phyloP scores from a whole-genome alignment of 2,329 filamentous ascomycete genomes.

The Fusarium illudens region DNA sequence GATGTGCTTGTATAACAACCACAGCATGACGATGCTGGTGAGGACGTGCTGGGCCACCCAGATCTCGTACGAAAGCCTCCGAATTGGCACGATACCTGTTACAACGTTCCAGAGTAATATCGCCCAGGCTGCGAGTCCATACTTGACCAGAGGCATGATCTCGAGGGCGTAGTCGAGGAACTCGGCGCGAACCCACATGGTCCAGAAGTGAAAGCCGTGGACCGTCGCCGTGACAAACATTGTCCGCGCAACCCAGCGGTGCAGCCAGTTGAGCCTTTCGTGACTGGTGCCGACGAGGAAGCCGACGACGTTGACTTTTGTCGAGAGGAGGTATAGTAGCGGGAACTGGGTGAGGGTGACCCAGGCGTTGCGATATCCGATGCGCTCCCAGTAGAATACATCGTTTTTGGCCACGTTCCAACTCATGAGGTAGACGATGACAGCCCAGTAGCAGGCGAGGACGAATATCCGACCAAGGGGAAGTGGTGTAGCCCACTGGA shows the following conservation, averaged over 20 bases:
- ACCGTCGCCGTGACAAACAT: slow-evolving; percentile 74
- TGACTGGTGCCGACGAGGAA: slow-evolving; percentile 70
- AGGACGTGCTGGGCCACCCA: slow-evolving; percentile 75
- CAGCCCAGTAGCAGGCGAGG: slow-evolving; percentile 65
- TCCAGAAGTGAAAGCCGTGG: slow-evolving; percentile 75
- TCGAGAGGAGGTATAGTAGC: slow-evolving; percentile 68
- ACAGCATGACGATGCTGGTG: slow-evolving; percentile 68
- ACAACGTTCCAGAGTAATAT: slow-evolving; percentile 72
- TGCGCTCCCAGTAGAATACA: slow-evolving; percentile 68
- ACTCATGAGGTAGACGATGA: slow-evolving; percentile 66
- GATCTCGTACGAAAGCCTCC: slow-evolving; percentile 73
- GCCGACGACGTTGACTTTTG: slow-evolving; percentile 68
- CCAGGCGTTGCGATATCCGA: slow-evolving; percentile 75
- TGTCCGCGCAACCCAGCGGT: slow-evolving; percentile 75
- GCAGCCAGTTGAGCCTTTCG: slow-evolving; percentile 76
- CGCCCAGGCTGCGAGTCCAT: slow-evolving; percentile 73
- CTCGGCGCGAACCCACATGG: slow-evolving; percentile 67
- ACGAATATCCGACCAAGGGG: slow-evolving; percentile 64
- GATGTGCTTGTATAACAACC: slow-evolving; percentile 70
- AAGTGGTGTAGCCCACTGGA: slow-evolving; percentile 67
- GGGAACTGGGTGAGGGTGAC: slow-evolving; percentile 71
- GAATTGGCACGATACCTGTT: slow-evolving; percentile 69
- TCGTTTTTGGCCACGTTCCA: slow-evolving; percentile 59
- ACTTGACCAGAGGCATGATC: slow-evolving; percentile 71
- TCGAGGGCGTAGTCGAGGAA: slow-evolving; percentile 66